A percentile compares a stretch with the other conserved stretches of the same genome.
Evolutionary conservation across 2,329 filamentous ascomycete genomes (phyloP).

Genomic region (Madurella fahalii): DNA sequence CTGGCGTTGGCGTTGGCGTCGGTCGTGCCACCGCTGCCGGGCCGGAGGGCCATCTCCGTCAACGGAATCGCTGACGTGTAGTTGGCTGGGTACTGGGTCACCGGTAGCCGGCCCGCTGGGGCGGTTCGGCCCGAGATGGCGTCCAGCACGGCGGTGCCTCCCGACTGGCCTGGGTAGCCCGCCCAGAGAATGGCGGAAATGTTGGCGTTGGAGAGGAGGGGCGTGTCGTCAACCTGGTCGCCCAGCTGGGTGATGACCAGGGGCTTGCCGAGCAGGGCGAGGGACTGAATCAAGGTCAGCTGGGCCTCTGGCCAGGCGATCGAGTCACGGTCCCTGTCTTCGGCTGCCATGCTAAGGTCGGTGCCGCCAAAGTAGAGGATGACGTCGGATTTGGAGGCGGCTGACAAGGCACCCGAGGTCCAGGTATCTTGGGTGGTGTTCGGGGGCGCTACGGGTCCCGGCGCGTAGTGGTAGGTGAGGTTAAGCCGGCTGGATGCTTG

Average conservation of each 20-base stretch:
- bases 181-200: constrained; percentile 53
- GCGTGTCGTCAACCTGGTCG: constrained; percentile 47
- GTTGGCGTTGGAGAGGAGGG: constrained; percentile 43
- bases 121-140: constrained; percentile 48
- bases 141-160: constrained; percentile 52
- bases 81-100: constrained; percentile 52
- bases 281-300: constrained; percentile 44
- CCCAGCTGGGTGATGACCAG: constrained; percentile 49
- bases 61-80: constrained; percentile 50
- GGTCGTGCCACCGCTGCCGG: constrained; percentile 7
- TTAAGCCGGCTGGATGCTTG: constrained; percentile 45
- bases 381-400: constrained; percentile 44
- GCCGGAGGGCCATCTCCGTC: constrained; percentile 54
- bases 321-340: constrained; percentile 47
- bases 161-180: constrained; percentile 57
- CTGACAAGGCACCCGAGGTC: constrained; percentile 33
- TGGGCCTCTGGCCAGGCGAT: constrained; percentile 52
- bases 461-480: constrained; percentile 32
- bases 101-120: constrained; percentile 51
- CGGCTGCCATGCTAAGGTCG: constrained; percentile 48
- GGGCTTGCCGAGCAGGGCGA: constrained; percentile 43
- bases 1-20: constrained; percentile 21
- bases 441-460: constrained; percentile 27
- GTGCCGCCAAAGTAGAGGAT: constrained; percentile 56
- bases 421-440: constrained; percentile 28